Conservation (phyloP, 2,329 filamentous ascomycete species). For the Waltergamsia citrina region DNA sequence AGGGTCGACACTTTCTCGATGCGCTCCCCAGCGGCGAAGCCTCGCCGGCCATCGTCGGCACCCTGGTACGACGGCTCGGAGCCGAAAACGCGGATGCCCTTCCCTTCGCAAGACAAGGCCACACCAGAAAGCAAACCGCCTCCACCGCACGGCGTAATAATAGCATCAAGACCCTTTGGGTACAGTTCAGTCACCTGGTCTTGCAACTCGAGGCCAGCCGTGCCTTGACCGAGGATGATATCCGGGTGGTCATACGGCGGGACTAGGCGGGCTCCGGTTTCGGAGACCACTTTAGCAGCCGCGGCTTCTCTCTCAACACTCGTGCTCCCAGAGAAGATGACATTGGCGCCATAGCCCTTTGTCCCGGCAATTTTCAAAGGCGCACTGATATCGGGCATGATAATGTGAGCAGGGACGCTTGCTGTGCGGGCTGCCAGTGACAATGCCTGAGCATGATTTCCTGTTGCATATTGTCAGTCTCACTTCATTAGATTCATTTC, state of each 20-base stretch:
- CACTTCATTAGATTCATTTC: neutral
- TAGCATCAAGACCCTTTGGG: conserved; percentile 40
- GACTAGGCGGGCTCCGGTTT: conserved; percentile 62
- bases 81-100: conserved; percentile 62
- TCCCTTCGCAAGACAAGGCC: conserved; percentile 58
- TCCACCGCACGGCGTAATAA: conserved; percentile 69
- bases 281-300: conserved; percentile 48
- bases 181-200: conserved; percentile 46
- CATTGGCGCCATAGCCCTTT: conserved; percentile 9
- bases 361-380: conserved; percentile 37
- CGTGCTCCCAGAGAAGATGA: conserved; percentile 48
- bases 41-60: conserved; percentile 63
- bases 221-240: conserved; percentile 77
- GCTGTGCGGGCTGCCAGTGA: conserved; percentile 63
- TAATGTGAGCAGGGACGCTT: conserved; percentile 62
- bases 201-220: conserved; percentile 63
- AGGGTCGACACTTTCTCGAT: conserved; percentile 57
- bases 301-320: conserved; percentile 64
- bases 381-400: conserved; percentile 71
- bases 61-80: conserved; percentile 69
- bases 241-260: conserved; percentile 79
- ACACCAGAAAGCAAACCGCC: conserved; percentile 71
- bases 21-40: conserved; percentile 48
- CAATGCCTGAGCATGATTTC: conserved; percentile 80
- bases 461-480: conserved; percentile 26